A percentile compares a stretch with the other conserved stretches of the same genome.
Evolutionary conservation across 805 yeast genomes (phyloP).

Genomic region (Starmera amethionina): DNA sequence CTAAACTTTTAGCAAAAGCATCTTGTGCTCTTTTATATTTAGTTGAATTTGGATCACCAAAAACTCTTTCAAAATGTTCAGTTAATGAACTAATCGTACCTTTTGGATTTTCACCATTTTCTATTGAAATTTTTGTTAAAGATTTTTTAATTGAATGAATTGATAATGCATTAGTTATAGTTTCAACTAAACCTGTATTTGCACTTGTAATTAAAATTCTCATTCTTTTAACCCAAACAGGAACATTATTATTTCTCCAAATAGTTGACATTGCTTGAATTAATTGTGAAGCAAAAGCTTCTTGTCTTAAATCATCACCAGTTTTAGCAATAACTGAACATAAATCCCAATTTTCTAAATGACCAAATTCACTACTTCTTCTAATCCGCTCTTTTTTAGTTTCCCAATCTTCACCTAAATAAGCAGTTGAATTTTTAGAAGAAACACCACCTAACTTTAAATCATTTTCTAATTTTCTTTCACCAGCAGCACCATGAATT

Average conservation of each 20-base stretch:
- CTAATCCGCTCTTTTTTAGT: constrained; percentile 75
- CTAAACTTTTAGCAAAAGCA: constrained; percentile 77
- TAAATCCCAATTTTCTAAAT: constrained; percentile 85
- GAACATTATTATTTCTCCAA: constrained; percentile 64
- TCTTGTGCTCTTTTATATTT: constrained; percentile 69
- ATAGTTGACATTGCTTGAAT: constrained; percentile 79
- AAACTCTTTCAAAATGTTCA: constrained; percentile 72
- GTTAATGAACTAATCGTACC: constrained; percentile 61
- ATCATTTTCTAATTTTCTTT: constrained; percentile 86
- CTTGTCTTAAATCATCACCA: constrained; percentile 93
- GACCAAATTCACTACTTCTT: constrained; percentile 71
- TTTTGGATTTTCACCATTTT: constrained; percentile 57
- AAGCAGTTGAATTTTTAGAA: constrained; percentile 31
- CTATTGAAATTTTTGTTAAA: constrained; percentile 63
- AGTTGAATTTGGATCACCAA: constrained; percentile 50
- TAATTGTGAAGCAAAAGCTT: constrained; percentile 94
- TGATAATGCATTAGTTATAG: constrained; percentile 90
- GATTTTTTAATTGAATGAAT: constrained; percentile 93
- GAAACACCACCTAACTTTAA: constrained; percentile 71
- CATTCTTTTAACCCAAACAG: constrained; percentile 91
- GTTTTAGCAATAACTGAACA: constrained; percentile 95
- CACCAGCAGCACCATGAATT: constrained; percentile 70
- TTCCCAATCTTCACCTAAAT: constrained; percentile 89
- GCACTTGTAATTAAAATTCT: constrained; percentile 86
- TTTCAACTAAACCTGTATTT: constrained; percentile 86